Evolutionary conservation across 2,329 filamentous ascomycete genomes (phyloP).

Genomic region (Cordyceps pruinosa): DNA sequence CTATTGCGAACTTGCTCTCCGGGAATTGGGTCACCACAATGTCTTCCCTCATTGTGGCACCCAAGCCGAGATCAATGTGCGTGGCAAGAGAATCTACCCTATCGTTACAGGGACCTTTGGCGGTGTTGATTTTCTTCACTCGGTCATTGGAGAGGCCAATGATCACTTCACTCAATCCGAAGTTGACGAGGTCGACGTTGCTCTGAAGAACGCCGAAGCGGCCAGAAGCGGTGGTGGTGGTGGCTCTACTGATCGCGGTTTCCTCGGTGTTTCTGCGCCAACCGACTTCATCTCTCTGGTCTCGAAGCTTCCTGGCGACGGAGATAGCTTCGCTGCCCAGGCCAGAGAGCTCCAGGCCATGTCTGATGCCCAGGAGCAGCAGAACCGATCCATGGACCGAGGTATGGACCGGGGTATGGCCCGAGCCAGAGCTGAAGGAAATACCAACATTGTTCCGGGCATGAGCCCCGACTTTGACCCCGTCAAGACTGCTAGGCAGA

Average conservation of each 20-base stretch:
- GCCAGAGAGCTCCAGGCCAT: constrained; percentile 54
- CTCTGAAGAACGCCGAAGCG: constrained; percentile 61
- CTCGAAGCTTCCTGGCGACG: constrained; percentile 65
- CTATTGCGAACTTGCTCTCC: constrained; percentile 63
- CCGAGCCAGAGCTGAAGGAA: constrained; percentile 34
- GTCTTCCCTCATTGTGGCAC: constrained; percentile 71
- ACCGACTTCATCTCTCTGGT: constrained; percentile 66
- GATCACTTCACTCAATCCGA: constrained; percentile 83
- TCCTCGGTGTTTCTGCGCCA: constrained; percentile 34
- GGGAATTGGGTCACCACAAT: constrained; percentile 58
- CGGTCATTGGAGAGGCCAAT: constrained; percentile 67
- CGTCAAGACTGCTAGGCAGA: constrained; percentile 67
- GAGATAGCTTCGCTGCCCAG: constrained; percentile 58
- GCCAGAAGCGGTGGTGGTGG: constrained; percentile 27
- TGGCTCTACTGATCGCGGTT: constrained; percentile 30
- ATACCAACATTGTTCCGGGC: constrained; percentile 58
- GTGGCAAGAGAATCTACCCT: constrained; percentile 62
- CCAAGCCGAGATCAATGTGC: constrained; percentile 54
- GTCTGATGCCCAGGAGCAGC: constrained; percentile 57
- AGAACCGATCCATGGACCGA: constrained; percentile 35
- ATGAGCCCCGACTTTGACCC: constrained; percentile 74
- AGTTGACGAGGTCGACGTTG: constrained; percentile 72
- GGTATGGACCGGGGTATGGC: constrained; percentile 23
- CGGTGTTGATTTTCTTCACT: constrained; percentile 78
- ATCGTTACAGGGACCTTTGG: constrained; percentile 70